phyloP scores from a whole-genome alignment of 441 rosid species.

The Euphorbia schlechtendalii region DNA sequence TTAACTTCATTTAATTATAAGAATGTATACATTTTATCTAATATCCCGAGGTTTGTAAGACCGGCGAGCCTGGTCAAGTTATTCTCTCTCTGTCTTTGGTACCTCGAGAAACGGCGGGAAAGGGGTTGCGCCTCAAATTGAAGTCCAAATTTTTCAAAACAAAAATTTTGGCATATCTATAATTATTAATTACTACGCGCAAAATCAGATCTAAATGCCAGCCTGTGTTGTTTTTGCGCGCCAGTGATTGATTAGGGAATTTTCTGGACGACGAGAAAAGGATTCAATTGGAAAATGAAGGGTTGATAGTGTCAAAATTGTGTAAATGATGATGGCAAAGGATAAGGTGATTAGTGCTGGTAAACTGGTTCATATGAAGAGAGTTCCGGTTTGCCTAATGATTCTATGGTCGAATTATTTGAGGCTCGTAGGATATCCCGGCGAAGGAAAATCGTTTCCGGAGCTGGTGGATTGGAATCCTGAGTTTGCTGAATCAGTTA shows the following conservation, averaged over 20 bases:
- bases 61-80: slow-evolving; percentile 70
- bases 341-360: slow-evolving; percentile 51
- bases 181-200: slow-evolving; percentile 52
- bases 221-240: slow-evolving; percentile 47
- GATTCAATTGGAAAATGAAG: slow-evolving; percentile 43
- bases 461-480: slow-evolving; percentile 66
- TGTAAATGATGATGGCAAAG: slow-evolving; percentile 83
- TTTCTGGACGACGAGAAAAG: slow-evolving; percentile 61
- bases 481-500: slow-evolving; percentile 46
- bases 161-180: slow-evolving; percentile 49
- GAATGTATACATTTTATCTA: too few relatives aligned
- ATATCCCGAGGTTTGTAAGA: too few relatives aligned
- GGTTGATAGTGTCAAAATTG: slow-evolving; percentile 49
- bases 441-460: slow-evolving; percentile 51
- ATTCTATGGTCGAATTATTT: slow-evolving; percentile 62
- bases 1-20: too few relatives aligned
- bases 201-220: slow-evolving; percentile 59
- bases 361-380: slow-evolving; percentile 64
- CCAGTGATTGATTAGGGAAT: slow-evolving; percentile 39
- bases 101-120: slow-evolving; percentile 74
- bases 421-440: slow-evolving; percentile 42
- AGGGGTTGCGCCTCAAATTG: slow-evolving; percentile 52
- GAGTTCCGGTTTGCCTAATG: slow-evolving; percentile 76
- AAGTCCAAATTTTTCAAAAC: slow-evolving; percentile 39
- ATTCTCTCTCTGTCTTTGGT: slow-evolving; percentile 65